Conservation (phyloP, 805 yeast genomes). For the Metschnikowia reukaufii region DNA sequence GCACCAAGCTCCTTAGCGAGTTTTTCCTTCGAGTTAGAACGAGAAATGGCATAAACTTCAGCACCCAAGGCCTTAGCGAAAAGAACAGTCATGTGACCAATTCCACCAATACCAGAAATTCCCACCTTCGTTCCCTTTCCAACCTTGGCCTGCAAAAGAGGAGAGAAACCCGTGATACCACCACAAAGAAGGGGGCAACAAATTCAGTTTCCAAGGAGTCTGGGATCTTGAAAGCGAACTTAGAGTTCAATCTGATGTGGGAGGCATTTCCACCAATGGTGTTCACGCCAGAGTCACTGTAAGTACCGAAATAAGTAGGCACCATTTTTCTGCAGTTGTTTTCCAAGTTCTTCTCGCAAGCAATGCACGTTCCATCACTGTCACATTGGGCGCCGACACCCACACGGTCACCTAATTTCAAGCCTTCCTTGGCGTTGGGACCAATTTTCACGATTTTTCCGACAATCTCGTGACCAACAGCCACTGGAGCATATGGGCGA, state of each 20-base stretch:
- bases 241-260: slow-evolving; percentile 19
- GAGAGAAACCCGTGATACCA: slow-evolving; percentile 24
- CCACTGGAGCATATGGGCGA: slow-evolving; percentile 21
- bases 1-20: slow-evolving; percentile 59
- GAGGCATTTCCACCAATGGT: slow-evolving; percentile 22
- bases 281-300: slow-evolving; percentile 14
- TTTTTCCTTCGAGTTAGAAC: slow-evolving; percentile 48
- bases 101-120: slow-evolving; percentile 64
- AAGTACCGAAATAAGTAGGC: slow-evolving; percentile 15
- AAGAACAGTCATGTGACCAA: slow-evolving; percentile 63
- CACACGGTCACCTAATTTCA: slow-evolving; percentile 69
- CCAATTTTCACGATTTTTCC: slow-evolving; percentile 21
- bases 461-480: slow-evolving; percentile 31
- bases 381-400: slow-evolving; percentile 73
- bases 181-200: slow-evolving; percentile 25
- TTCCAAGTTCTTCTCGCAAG: slow-evolving; percentile 13
- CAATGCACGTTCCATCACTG: slow-evolving; percentile 16
- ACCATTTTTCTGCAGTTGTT: slow-evolving; percentile 18
- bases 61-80: slow-evolving; percentile 65
- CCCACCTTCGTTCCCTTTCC: slow-evolving; percentile 47
- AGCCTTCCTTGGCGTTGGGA: slow-evolving; percentile 23
- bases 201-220: slow-evolving; percentile 15
- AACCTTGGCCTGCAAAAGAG: slow-evolving; percentile 20
- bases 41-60: slow-evolving; percentile 58
- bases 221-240: slow-evolving; percentile 21